Percentiles rank a stretch among this genome's conserved stretches.
Evolutionary conservation across 441 rosid genomes (phyloP).

Genomic region (Manihot esculenta): DNA sequence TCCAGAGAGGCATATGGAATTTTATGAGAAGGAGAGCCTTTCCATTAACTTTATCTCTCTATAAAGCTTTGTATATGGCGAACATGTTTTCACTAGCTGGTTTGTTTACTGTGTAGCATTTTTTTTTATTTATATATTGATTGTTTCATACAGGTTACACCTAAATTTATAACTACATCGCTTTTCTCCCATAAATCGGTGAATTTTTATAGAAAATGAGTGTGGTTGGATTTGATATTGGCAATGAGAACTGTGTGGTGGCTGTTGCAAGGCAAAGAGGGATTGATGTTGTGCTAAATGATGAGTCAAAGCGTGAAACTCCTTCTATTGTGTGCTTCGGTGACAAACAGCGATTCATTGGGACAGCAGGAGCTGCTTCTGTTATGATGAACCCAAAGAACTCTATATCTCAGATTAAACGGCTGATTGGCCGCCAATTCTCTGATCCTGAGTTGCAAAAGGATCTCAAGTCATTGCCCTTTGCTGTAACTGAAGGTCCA

Average conservation of each 20-base stretch:
- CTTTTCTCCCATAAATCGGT: not conserved
- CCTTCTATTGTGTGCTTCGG: slow-evolving; percentile 97
- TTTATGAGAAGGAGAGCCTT: slow-evolving; percentile 36
- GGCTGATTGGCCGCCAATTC: slow-evolving; percentile 76
- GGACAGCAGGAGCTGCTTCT: slow-evolving; percentile 99
- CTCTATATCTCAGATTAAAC: slow-evolving; percentile 84
- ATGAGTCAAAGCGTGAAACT: slow-evolving; percentile 97
- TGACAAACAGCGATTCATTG: slow-evolving; percentile 92
- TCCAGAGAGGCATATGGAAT: slow-evolving; percentile 32
- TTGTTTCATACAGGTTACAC: slow-evolving; percentile 11
- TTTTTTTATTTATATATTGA: not conserved
- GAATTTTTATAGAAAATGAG: slow-evolving; percentile 55
- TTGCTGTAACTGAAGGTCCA: slow-evolving; percentile 68
- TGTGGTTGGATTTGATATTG: slow-evolving; percentile 95
- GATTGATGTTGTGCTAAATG: slow-evolving; percentile 94
- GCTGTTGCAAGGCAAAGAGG: slow-evolving; percentile 98
- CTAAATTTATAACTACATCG: not conserved
- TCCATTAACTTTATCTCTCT: not conserved
- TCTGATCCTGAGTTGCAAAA: slow-evolving; percentile 95
- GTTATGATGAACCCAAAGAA: slow-evolving; percentile 95
- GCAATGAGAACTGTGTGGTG: slow-evolving; percentile 89
- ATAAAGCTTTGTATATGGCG: not conserved
- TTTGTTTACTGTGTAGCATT: not conserved
- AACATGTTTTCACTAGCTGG: not conserved
- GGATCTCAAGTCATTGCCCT: slow-evolving; percentile 79